A percentile compares a stretch with the other conserved stretches of the same genome.
Conservation (phyloP, 257 asterid species). For the Solanum pinnatisectum region DNA sequence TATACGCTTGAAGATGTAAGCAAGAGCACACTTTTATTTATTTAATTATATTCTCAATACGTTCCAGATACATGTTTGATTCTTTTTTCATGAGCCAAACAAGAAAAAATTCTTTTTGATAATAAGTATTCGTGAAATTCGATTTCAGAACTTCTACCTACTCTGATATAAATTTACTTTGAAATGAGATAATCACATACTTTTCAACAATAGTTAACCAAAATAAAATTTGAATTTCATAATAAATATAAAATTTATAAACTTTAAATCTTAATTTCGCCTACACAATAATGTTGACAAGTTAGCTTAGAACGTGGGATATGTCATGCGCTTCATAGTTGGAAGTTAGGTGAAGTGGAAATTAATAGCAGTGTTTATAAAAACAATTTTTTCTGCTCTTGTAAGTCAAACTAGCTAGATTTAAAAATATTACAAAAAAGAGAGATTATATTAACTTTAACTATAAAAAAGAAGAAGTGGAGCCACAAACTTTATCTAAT, state of each 20-base stretch:
- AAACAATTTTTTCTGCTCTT: neutral
- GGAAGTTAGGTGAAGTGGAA: neutral
- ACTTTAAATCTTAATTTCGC: neutral
- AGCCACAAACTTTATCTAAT: too few species aligned
- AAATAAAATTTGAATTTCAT: neutral
- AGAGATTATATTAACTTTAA: too few species aligned
- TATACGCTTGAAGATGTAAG: neutral
- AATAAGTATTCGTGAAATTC: too few species aligned
- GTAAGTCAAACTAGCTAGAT: neutral
- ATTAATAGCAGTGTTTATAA: neutral
- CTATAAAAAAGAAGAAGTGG: too few species aligned
- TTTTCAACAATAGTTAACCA: neutral
- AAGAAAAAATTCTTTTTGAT: too few species aligned
- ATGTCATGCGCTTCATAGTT: neutral
- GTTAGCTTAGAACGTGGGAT: neutral
- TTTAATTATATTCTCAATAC: too few species aligned
- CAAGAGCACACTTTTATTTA: too few species aligned
- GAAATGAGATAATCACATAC: neutral
- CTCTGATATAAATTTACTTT: neutral
- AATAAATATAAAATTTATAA: neutral
- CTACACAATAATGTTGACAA: neutral
- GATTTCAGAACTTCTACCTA: accelerated
- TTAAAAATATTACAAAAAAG: neutral
- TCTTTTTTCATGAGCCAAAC: too few species aligned
- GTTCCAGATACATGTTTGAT: too few species aligned